phyloP scores from a whole-genome alignment of 164 flowering plant species.

The Nymphaea thermarum region DNA sequence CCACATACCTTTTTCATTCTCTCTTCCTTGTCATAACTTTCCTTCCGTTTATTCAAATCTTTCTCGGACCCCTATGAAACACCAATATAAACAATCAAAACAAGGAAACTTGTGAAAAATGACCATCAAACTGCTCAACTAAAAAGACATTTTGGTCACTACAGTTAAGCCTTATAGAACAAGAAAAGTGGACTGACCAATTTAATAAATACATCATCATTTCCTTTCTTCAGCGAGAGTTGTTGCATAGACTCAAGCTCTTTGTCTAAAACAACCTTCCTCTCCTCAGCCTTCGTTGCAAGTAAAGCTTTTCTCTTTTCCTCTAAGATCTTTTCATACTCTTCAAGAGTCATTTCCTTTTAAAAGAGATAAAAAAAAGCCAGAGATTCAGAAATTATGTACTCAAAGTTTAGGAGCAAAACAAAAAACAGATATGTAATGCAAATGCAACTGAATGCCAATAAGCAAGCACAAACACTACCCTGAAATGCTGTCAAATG shows the following conservation, averaged over 20 bases:
- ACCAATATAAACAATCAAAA: too few relatives aligned
- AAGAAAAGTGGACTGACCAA: conserved; percentile 17
- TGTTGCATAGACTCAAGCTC: conserved; percentile 34
- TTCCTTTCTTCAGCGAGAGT: conserved; percentile 41
- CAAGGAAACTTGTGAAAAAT: not conserved
- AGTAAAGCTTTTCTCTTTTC: conserved; percentile 52
- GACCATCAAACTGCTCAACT: too few relatives aligned
- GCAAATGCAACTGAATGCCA: too few relatives aligned
- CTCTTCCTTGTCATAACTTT: conserved; percentile 22
- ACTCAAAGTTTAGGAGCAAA: too few relatives aligned
- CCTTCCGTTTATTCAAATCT: conserved; percentile 22
- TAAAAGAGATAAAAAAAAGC: too few relatives aligned
- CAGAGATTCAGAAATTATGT: too few relatives aligned
- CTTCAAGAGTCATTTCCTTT: conserved; percentile 76
- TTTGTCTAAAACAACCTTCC: conserved; percentile 27
- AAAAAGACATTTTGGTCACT: too few relatives aligned
- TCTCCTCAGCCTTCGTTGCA: conserved; percentile 35
- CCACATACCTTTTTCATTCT: conserved; percentile 27
- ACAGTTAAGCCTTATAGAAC: too few relatives aligned
- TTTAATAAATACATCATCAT: conserved; percentile 34
- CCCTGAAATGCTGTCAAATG: too few relatives aligned
- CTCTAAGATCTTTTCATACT: conserved; percentile 56
- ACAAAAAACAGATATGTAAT: too few relatives aligned
- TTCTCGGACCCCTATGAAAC: conserved; percentile 21
- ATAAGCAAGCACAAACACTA: too few relatives aligned